Percentiles rank a stretch among this genome's conserved stretches.
Conservation (phyloP, 176 grass and related monocot genomes). For the Puccinellia tenuiflora region DNA sequence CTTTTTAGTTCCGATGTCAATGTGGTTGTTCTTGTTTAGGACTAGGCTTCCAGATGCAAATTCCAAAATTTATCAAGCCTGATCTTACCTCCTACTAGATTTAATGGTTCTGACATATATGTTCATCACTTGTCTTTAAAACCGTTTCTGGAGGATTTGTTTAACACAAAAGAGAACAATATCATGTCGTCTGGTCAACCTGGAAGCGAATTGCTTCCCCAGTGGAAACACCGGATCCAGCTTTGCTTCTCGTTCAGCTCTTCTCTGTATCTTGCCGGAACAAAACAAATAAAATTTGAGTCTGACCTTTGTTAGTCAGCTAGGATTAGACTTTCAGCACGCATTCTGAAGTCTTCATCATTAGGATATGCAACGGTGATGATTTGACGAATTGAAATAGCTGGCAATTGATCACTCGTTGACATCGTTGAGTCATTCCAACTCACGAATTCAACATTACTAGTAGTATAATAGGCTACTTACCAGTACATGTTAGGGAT, state of each 20-base stretch:
- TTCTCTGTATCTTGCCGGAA: slow-evolving; percentile 8
- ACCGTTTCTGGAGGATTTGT: background rate
- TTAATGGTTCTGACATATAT: background rate
- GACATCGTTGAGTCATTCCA: background rate
- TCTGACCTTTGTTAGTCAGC: slow-evolving; percentile 14
- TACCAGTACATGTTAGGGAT: background rate
- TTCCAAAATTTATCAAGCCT: background rate
- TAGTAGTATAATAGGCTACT: background rate
- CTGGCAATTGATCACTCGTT: background rate
- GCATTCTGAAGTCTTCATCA: background rate
- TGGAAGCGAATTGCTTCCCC: background rate
- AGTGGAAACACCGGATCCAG: slow-evolving; percentile 8
- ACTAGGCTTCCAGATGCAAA: too few relatives aligned
- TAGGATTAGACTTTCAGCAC: background rate
- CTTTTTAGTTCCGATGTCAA: too few relatives aligned
- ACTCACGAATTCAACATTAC: background rate
- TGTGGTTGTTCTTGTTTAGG: too few relatives aligned
- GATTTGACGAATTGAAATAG: background rate
- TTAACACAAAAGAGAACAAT: background rate
- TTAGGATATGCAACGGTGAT: background rate
- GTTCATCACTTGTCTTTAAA: background rate
- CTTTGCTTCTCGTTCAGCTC: background rate
- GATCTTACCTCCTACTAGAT: background rate
- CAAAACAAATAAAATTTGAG: background rate
- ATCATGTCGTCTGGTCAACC: background rate